Evolutionary conservation across 1,139 yeast genomes (phyloP).

Genomic region (Lodderomyces margitis): DNA sequence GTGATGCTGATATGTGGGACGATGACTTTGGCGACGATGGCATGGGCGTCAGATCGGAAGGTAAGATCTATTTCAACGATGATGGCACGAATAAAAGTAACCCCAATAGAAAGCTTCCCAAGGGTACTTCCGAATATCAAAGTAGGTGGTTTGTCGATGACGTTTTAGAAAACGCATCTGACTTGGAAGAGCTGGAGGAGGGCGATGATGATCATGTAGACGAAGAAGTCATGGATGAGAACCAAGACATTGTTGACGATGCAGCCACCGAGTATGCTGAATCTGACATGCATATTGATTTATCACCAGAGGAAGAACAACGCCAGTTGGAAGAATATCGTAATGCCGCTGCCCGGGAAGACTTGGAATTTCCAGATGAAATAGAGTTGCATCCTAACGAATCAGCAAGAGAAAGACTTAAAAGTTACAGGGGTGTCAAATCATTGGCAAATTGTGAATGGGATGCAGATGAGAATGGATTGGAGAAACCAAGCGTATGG

Average conservation of each 20-base stretch:
- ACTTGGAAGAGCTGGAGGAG: constrained; percentile 36
- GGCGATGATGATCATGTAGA: constrained; percentile 20
- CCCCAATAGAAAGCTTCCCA: constrained; percentile 57
- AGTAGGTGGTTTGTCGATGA: constrained; percentile 84
- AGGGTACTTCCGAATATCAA: constrained; percentile 92
- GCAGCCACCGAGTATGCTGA: constrained; percentile 49
- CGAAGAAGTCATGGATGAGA: constrained; percentile 40
- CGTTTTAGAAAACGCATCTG: constrained; percentile 49
- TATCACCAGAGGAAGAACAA: constrained; percentile 80
- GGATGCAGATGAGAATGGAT: constrained; percentile 84
- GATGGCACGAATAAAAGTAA: constrained; percentile 31
- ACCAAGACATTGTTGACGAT: constrained; percentile 20
- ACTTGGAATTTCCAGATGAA: constrained; percentile 94
- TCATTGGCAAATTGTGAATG: constrained; percentile 78
- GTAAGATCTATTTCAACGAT: constrained; percentile 54
- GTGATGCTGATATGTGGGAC: constrained; percentile 11
- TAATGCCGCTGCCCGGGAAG: constrained; percentile 73
- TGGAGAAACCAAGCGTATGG: constrained; percentile 79
- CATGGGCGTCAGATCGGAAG: constrained; percentile 69
- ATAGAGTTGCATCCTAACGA: constrained; percentile 76
- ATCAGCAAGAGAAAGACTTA: constrained; percentile 71
- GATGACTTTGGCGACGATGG: constrained; percentile 24
- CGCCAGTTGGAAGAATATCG: constrained; percentile 72
- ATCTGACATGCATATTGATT: constrained; percentile 67
- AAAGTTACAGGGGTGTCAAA: constrained; percentile 83